Evolutionary conservation across 2,329 filamentous ascomycete species (phyloP), one percentile per base, ranked within the genome.

Genomic region (Nigrospora oryzae): DNA sequence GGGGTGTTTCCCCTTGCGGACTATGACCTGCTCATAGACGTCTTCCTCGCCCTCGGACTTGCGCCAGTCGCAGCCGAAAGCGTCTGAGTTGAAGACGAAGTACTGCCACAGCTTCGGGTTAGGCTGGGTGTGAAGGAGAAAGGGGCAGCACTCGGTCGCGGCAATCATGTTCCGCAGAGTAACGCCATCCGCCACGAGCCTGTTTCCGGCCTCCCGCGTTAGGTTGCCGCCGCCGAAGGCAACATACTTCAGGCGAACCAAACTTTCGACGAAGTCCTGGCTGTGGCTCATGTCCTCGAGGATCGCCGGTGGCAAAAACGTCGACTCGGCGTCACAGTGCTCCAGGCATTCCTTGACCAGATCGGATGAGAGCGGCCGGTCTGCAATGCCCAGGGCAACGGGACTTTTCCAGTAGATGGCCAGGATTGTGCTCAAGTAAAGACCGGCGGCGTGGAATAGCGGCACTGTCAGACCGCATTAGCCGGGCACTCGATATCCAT

Each of bases 271-370:
- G 3, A 60, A 53, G 2, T 63, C 53, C 0, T 62, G 53, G 11
- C 48, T 56, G 30, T 63, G 54, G 40, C 62, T 64, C 53, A 74
- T 58, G 2, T 73, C 69, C 38, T 71, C 69, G 1, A 74, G 44
- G 14, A 72, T 58, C 0, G 64, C 60, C 0, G 70, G 69, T 2
- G 68, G 59, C 11, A 67, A 46, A 0, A 65, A 13, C 0, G 56
- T 46, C 1, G 55, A 51, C 13, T 66, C 56, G 1, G 56, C 52
- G 0, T 55, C 46, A 4, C 54, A 48, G 17, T 62, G 33, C 0
- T 57, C 36, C 5, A 69, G 38, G 11, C 58, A 60, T 12, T 66
- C 59, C 1, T 59, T 17, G 1, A 62, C 56, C 1, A 63, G 40
- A 15, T 66, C 64, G 0, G 63, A 48, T 0, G 59, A 64, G 2